Conservation (phyloP, 805 yeast genomes). For the Nakazawaea wickerhamii region DNA sequence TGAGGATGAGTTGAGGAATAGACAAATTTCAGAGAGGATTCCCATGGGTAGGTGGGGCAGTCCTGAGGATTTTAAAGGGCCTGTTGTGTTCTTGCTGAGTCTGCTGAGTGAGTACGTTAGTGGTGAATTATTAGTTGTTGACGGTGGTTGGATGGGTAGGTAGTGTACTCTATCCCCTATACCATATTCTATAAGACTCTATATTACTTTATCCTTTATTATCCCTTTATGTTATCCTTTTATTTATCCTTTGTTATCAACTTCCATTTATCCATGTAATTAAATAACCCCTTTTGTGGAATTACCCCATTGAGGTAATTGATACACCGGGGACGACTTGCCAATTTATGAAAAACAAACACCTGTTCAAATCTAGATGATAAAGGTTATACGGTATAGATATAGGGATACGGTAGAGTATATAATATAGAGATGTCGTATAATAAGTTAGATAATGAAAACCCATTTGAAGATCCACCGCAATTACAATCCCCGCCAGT, state of each 20-base stretch:
- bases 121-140: conserved; percentile 48
- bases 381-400: too few relatives aligned
- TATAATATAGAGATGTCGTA: conserved; percentile 8
- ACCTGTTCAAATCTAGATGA: too few relatives aligned
- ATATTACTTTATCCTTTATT: too few relatives aligned
- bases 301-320: too few relatives aligned
- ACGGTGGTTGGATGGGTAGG: conserved; percentile 48
- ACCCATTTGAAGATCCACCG: conserved; percentile 9
- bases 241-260: too few relatives aligned
- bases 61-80: conserved; percentile 43
- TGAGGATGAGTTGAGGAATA: conserved; percentile 22
- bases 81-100: conserved; percentile 38
- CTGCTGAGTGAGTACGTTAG: conserved; percentile 45
- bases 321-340: too few relatives aligned
- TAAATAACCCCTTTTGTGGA: too few relatives aligned
- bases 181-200: too few relatives aligned
- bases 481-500: background rate
- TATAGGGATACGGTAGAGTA: background rate
- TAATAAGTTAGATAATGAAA: conserved; percentile 8
- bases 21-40: conserved; percentile 30
- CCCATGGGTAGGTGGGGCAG: conserved; percentile 45
- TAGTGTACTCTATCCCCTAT: too few relatives aligned
- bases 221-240: too few relatives aligned
- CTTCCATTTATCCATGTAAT: too few relatives aligned
- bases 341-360: background rate